Conservation (phyloP, 768 basidiomycete species). For the Pulveroboletus sp. region DNA sequence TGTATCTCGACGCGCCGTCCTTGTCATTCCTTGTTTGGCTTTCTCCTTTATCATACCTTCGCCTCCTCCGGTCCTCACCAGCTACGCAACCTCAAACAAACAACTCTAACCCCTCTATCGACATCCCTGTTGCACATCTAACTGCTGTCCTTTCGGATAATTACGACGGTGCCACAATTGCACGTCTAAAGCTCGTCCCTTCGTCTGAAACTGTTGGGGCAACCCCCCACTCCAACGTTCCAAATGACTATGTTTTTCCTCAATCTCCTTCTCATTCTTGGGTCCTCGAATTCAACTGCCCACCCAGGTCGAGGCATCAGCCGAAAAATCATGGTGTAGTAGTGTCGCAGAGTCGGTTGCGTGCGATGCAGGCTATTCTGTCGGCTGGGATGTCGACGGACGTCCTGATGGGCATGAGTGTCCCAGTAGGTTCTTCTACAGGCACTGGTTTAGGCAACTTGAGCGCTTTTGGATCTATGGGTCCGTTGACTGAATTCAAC, state of each 20-base stretch:
- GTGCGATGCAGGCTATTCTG: slow-evolving; percentile 65
- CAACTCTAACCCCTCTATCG: slow-evolving; percentile 25
- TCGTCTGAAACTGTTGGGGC: slow-evolving; percentile 17
- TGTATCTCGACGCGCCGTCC: slow-evolving; percentile 62
- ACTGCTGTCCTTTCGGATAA: slow-evolving; percentile 38
- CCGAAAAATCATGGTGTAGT: slow-evolving; percentile 53
- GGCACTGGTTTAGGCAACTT: slow-evolving; percentile 19
- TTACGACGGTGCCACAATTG: slow-evolving; percentile 49
- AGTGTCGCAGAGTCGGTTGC: slow-evolving; percentile 69
- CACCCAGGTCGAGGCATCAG: slow-evolving; percentile 28
- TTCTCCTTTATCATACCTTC: slow-evolving; percentile 66
- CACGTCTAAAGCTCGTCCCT: slow-evolving; percentile 44
- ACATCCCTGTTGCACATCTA: slow-evolving; percentile 50
- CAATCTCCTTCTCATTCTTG: slow-evolving; percentile 39
- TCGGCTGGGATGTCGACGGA: slow-evolving; percentile 30
- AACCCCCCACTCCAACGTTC: slow-evolving; percentile 11
- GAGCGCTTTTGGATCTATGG: slow-evolving; percentile 23
- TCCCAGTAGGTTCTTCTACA: slow-evolving; percentile 10
- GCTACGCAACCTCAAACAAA: slow-evolving; percentile 10
- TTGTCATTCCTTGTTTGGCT: slow-evolving; percentile 69
- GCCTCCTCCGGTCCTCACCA: slow-evolving; percentile 42
- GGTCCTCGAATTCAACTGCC: slow-evolving; percentile 68
- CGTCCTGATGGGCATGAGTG: slow-evolving; percentile 21
- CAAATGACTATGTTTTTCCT: slow-evolving; percentile 25
- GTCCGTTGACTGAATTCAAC: slow-evolving; percentile 18